Conservation (phyloP, 768 basidiomycete genomes). For the Austroboletus festivus region DNA sequence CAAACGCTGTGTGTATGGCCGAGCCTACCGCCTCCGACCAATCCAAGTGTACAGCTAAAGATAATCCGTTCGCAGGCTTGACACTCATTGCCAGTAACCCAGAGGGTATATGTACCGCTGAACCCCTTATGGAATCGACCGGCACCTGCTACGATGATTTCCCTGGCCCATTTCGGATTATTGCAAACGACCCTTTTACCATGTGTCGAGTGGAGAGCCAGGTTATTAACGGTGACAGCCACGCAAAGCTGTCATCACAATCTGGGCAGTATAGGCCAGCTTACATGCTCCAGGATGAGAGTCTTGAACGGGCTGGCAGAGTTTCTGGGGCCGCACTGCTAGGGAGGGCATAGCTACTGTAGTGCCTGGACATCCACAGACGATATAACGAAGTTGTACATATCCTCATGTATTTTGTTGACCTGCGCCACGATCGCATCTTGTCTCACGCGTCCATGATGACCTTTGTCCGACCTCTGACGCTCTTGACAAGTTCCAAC, state of each 20-base stretch:
- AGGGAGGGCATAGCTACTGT: slow-evolving; percentile 4
- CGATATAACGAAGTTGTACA: not conserved
- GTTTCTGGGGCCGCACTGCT: slow-evolving; percentile 30
- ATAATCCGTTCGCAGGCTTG: slow-evolving; percentile 1
- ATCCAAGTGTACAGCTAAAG: not conserved
- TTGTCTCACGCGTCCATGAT: slow-evolving; percentile 9
- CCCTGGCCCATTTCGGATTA: not conserved
- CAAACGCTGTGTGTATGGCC: slow-evolving; percentile 15
- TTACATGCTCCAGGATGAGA: slow-evolving; percentile 73
- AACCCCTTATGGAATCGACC: slow-evolving; percentile 2
- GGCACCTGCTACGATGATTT: not conserved
- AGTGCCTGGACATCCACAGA: not conserved
- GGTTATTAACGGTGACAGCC: too few species aligned
- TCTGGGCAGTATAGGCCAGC: slow-evolving; percentile 64
- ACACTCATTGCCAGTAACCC: slow-evolving; percentile 22
- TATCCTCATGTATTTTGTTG: not conserved
- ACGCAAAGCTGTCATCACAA: not conserved
- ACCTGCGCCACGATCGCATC: not conserved
- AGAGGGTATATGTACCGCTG: slow-evolving; percentile 16
- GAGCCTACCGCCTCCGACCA: slow-evolving; percentile 4
- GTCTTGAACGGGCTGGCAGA: slow-evolving; percentile 70
- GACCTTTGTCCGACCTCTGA: slow-evolving; percentile 17
- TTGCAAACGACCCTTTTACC: slow-evolving; percentile 21
- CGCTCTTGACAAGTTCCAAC: slow-evolving; percentile 24
- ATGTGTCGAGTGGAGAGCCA: slow-evolving; percentile 18